Evolutionary conservation across 148 eudicot species (phyloP).

Genomic region (Linanthus parryae): DNA sequence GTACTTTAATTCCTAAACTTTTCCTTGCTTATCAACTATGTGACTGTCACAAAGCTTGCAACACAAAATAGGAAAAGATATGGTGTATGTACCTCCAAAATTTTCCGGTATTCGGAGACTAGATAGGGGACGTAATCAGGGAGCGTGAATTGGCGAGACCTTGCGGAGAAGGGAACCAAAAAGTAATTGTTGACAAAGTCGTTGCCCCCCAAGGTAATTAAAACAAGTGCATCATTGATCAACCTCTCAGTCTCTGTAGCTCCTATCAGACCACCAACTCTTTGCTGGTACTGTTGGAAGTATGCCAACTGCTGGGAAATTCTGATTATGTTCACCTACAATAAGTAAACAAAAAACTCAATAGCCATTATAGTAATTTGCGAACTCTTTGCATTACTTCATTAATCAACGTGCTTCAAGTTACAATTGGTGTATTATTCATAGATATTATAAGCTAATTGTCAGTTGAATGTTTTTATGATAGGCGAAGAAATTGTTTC

Average conservation of each 20-base stretch:
- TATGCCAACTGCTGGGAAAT: slow-evolving; percentile 21
- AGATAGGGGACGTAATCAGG: slow-evolving; percentile 29
- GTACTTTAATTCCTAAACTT: too few relatives aligned
- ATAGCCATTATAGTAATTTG: too few relatives aligned
- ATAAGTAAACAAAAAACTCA: too few relatives aligned
- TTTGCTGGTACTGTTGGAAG: slow-evolving; percentile 32
- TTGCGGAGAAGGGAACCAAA: slow-evolving; percentile 33
- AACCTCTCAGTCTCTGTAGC: slow-evolving; percentile 13
- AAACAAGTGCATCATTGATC: slow-evolving; percentile 29
- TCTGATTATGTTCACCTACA: slow-evolving; percentile 38
- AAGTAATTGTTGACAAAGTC: slow-evolving; percentile 49
- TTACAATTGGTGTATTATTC: too few relatives aligned
- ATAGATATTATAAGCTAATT: too few relatives aligned
- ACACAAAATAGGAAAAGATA: background rate
- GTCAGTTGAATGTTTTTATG: too few relatives aligned
- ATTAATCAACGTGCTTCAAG: too few relatives aligned
- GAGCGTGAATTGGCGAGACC: slow-evolving; percentile 35
- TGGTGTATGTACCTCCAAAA: slow-evolving; percentile 17
- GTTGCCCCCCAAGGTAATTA: slow-evolving; percentile 43
- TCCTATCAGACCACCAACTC: slow-evolving; percentile 27
- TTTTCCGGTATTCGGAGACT: slow-evolving; percentile 33
- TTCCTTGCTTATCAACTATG: too few relatives aligned
- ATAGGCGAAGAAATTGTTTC: too few relatives aligned
- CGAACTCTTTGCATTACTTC: too few relatives aligned
- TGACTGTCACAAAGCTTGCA: too few relatives aligned